A percentile compares a stretch with the other conserved stretches of the same genome.
These are phyloP conservation scores for Metarhizium sp. DNA, from an alignment of 2,329 filamentous ascomycete species.

Conservation along the genomic window DNA sequence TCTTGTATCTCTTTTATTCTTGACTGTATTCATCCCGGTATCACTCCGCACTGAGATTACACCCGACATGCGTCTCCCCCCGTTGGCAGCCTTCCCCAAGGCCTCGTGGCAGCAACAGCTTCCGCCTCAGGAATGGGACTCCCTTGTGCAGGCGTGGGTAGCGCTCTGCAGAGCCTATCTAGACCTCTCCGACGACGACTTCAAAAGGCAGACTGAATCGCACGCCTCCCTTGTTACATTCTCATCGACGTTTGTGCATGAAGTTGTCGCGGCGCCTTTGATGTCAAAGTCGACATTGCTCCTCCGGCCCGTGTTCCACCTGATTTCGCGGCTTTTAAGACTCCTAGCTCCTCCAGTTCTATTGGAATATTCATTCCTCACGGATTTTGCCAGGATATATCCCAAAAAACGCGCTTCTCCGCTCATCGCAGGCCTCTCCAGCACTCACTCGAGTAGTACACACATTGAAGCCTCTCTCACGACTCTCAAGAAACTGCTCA, in stretches of 20 bases:
- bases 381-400: slow-evolving; percentile 59
- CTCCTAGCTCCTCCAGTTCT: slow-evolving; percentile 35
- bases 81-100: slow-evolving; percentile 70
- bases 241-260: slow-evolving; percentile 50
- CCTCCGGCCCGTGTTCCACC: slow-evolving; percentile 53
- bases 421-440: slow-evolving; percentile 41
- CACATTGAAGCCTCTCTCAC: slow-evolving; percentile 46
- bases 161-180: slow-evolving; percentile 58
- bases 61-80: slow-evolving; percentile 31
- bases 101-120: slow-evolving; percentile 57
- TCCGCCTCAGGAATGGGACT: slow-evolving; percentile 62
- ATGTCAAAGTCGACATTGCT: slow-evolving; percentile 30
- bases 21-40: neutral
- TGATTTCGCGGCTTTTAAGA: slow-evolving; percentile 49
- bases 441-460: slow-evolving; percentile 29
- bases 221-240: slow-evolving; percentile 43
- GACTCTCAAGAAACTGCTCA: slow-evolving; percentile 51
- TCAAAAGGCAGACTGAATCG: slow-evolving; percentile 38
- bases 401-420: slow-evolving; percentile 50
- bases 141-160: slow-evolving; percentile 69
- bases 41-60: neutral
- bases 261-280: slow-evolving; percentile 25
- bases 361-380: slow-evolving; percentile 57
- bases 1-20: neutral
- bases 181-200: slow-evolving; percentile 44